phyloP scores from a whole-genome alignment of 2,329 filamentous ascomycete genomes.

The Fusarium proliferatum region DNA sequence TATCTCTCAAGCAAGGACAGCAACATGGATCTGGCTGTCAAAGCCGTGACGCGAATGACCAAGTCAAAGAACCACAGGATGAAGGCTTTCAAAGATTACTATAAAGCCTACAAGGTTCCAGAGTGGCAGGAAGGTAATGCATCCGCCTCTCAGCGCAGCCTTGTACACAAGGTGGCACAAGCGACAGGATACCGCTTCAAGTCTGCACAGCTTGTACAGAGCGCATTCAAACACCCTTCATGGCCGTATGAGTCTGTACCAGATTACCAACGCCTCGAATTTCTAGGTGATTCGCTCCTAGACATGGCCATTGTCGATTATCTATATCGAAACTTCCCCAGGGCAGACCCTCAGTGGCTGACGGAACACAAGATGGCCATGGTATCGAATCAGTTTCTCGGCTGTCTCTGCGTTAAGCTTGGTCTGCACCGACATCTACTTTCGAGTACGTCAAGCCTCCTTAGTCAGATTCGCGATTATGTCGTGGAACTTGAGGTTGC shows the following conservation, averaged over 20 bases:
- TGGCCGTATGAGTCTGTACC: slow-evolving; percentile 84
- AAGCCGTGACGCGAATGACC: slow-evolving; percentile 76
- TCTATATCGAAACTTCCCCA: slow-evolving; percentile 80
- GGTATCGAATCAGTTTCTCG: slow-evolving; percentile 95
- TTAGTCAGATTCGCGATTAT: slow-evolving; percentile 63
- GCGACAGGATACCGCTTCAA: slow-evolving; percentile 73
- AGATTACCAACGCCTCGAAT: slow-evolving; percentile 91
- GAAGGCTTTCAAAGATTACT: slow-evolving; percentile 78
- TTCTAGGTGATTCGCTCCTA: slow-evolving; percentile 87
- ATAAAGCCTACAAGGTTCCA: slow-evolving; percentile 73
- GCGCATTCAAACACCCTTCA: slow-evolving; percentile 89
- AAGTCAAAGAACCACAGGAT: slow-evolving; percentile 76
- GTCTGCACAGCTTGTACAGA: slow-evolving; percentile 80
- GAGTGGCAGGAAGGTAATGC: slow-evolving; percentile 73
- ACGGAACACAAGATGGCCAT: slow-evolving; percentile 99
- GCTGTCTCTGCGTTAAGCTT: slow-evolving; percentile 81
- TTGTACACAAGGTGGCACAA: slow-evolving; percentile 72
- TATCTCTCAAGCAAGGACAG: slow-evolving; percentile 62
- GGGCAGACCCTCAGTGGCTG: slow-evolving; percentile 92
- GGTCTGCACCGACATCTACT: slow-evolving; percentile 81
- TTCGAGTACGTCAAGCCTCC: slow-evolving; percentile 56
- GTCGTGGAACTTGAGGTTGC: slow-evolving; percentile 68
- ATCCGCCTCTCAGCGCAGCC: slow-evolving; percentile 75
- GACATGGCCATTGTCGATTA: slow-evolving; percentile 88
- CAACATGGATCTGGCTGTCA: slow-evolving; percentile 68